phyloP scores from a whole-genome alignment of 768 basidiomycete species.

The Leucogyrophana mollusca region DNA sequence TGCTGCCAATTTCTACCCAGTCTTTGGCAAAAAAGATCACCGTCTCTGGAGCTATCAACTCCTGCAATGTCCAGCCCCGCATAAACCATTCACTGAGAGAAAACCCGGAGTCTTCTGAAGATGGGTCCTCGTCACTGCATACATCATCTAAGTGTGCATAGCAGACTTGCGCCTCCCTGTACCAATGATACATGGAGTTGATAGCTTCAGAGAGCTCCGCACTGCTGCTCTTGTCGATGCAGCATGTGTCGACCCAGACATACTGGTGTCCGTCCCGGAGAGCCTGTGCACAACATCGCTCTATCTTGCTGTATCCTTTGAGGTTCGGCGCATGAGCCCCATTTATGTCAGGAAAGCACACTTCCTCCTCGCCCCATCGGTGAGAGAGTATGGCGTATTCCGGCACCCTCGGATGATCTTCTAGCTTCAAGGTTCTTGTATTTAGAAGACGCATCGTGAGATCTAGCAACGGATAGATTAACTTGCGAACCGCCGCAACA shows the following conservation, averaged over 20 bases:
- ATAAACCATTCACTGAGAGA: conserved; percentile 12
- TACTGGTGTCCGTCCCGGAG: conserved; percentile 6
- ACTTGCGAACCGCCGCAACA: no score
- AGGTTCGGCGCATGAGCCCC: not conserved
- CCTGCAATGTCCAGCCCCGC: conserved; percentile 9
- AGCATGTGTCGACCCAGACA: conserved; percentile 14
- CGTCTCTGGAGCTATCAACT: conserved; percentile 11
- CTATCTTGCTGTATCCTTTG: conserved; percentile 6
- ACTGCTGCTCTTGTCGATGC: conserved; percentile 15
- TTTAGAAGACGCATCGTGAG: no score
- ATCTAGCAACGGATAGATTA: no score
- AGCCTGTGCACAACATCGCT: conserved; percentile 3
- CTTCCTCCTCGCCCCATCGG: conserved; percentile 6
- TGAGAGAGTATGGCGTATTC: conserved; percentile 13
- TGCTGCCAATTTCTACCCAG: conserved; percentile 12
- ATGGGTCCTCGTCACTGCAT: not conserved
- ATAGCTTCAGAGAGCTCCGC: no score
- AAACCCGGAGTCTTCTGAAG: not conserved
- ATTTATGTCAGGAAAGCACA: conserved; percentile 2
- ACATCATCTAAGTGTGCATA: conserved; percentile 12
- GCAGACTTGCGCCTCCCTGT: conserved; percentile 13
- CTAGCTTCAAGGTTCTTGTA: no score
- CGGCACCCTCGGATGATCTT: conserved; percentile 1
- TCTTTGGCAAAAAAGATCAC: conserved; percentile 11
- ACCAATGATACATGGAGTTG: no score